These are phyloP conservation scores for Dittrichia graveolens DNA, from an alignment of 129 eudicot species.

Conservation along the genomic window DNA sequence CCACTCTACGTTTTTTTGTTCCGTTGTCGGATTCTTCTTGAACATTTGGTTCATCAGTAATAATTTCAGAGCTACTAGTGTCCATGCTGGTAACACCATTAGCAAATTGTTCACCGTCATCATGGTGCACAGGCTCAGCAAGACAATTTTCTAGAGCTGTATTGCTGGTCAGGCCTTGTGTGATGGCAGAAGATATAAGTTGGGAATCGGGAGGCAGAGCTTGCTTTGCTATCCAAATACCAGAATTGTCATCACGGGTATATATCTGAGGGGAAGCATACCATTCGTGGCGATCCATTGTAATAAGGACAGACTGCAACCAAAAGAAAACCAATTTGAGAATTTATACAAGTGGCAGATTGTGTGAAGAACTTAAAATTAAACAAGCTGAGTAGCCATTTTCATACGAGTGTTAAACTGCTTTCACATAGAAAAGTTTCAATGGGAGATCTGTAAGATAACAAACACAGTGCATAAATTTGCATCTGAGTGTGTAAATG, in stretches of 20 bases:
- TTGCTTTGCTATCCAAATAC: slow-evolving; percentile 66
- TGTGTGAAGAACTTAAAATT: too few relatives aligned
- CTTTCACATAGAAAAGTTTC: too few relatives aligned
- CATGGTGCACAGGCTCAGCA: slow-evolving; percentile 47
- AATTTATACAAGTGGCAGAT: too few relatives aligned
- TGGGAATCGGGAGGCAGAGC: slow-evolving; percentile 57
- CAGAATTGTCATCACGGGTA: slow-evolving; percentile 80
- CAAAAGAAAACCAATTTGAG: not conserved
- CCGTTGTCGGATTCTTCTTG: slow-evolving; percentile 57
- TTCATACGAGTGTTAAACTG: too few relatives aligned
- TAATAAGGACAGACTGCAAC: slow-evolving; percentile 88
- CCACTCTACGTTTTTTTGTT: slow-evolving; percentile 48
- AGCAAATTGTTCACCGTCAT: slow-evolving; percentile 42
- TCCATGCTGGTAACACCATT: slow-evolving; percentile 58
- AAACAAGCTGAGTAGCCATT: too few relatives aligned
- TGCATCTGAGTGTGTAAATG: too few relatives aligned
- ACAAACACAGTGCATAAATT: too few relatives aligned
- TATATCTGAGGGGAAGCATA: slow-evolving; percentile 87
- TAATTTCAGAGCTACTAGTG: slow-evolving; percentile 48
- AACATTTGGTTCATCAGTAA: slow-evolving; percentile 41
- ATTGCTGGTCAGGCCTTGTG: slow-evolving; percentile 34
- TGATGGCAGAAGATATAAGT: slow-evolving; percentile 39
- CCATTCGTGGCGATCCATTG: slow-evolving; percentile 95
- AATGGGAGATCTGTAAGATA: too few relatives aligned
- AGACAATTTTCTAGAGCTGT: slow-evolving; percentile 28